Evolutionary conservation across 139 green algal species (phyloP), one percentile per base, ranked within the genome.

Genomic region (Tetraselmis striata): DNA sequence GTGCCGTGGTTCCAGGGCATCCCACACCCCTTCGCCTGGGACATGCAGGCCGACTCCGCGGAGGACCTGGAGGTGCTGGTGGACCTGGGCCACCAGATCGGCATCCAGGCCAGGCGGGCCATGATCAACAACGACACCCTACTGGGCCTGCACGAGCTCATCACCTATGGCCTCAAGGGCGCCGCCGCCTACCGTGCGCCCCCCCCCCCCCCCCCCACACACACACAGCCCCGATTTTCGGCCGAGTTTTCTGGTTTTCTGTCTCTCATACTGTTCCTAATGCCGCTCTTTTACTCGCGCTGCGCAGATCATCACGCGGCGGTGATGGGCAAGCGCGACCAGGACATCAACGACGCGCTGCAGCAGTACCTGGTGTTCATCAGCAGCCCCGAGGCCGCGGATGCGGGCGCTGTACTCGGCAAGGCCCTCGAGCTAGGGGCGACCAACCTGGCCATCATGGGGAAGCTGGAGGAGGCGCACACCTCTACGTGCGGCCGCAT

Each of bases 101-200:
- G 29, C 0, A 30, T 59, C 31, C 77, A 83, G 23, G 0, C 77
- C 18, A n/a, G 1, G 67, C 22, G 31, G 26, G 45, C n/a, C 79
- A 77, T 27, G 24, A 24, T n/a, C 45, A n/a, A 74, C 28, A 28
- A 83, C 76, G 77, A 89, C 30, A 87, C 91, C n/a, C 80, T 94
- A 59, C 75, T 83, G 2, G 90, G 91, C 31, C 85, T 94, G 32
- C 91, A 94, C 58, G 91, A 94, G 86, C 82, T 93, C 75, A 59
- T 94, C 1, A 84, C 81, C 75, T 89, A 94, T 79, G 91, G 89
- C 32, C 59, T 94, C 30, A 92, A 93, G 85, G 91, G 91, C 59
- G 77, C 92, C 59, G 78, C 59, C 22, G 91, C 91, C 0, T 94
- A 94, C 80, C 80, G 59, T 82, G 31, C 23, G 31, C 28, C 59